These are phyloP conservation scores for Globisporangium takayamanum DNA, from an alignment of 352 stramenopile genomes.

Conservation along the genomic window DNA sequence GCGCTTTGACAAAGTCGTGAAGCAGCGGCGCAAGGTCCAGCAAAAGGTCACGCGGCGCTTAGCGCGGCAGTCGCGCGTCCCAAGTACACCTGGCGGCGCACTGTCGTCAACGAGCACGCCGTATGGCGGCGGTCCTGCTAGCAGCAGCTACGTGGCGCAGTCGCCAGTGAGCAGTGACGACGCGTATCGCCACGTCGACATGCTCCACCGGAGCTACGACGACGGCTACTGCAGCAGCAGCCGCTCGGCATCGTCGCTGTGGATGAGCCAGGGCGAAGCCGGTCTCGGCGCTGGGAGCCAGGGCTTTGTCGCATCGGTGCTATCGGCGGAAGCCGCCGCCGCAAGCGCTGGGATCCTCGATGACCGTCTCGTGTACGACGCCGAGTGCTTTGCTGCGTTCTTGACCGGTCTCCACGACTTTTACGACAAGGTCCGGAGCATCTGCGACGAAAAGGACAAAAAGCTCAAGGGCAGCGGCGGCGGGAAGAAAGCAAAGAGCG, in stretches of 20 bases:
- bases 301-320: conserved; percentile 19
- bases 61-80: conserved; percentile 12
- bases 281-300: conserved; percentile 21
- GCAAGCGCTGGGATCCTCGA: conserved; percentile 17
- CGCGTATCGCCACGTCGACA: conserved; percentile 21
- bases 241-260: conserved; percentile 17
- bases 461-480: conserved; percentile 32
- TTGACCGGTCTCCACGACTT: conserved; percentile 53
- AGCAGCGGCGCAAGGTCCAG: conserved; percentile 53
- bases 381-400: conserved; percentile 48
- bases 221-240: conserved; percentile 26
- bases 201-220: conserved; percentile 31
- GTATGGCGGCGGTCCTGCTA: conserved; percentile 7
- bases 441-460: conserved; percentile 57
- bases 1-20: conserved; percentile 60
- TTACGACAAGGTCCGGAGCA: conserved; percentile 47
- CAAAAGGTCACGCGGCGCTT: conserved; percentile 35
- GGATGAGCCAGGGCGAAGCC: conserved; percentile 8
- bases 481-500: conserved; percentile 39
- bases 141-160: conserved; percentile 12
- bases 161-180: conserved; percentile 21
- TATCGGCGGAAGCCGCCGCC: background rate
- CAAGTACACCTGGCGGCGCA: conserved; percentile 25
- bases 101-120: conserved; percentile 20
- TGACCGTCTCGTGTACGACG: conserved; percentile 58